Evolutionary conservation across 345 rosid genomes (phyloP).

Genomic region (Anastatica hierochuntica): DNA sequence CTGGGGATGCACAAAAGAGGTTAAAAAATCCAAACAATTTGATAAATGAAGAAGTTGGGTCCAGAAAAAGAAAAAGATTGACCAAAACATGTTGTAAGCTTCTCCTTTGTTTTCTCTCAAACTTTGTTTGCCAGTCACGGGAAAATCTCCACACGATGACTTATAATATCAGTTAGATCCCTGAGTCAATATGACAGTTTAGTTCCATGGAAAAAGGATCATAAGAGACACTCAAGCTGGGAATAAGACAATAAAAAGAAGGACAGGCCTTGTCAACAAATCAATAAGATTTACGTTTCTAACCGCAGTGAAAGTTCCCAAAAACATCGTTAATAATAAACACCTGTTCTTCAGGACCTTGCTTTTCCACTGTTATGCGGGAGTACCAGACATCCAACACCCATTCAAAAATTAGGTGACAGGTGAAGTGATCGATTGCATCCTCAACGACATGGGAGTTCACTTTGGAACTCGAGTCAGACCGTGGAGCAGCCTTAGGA

Average conservation of each 20-base stretch:
- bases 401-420: slow-evolving; percentile 87
- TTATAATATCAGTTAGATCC: slow-evolving; percentile 67
- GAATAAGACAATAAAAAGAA: slow-evolving; percentile 7
- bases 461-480: slow-evolving; percentile 83
- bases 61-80: too few relatives aligned
- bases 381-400: slow-evolving; percentile 88
- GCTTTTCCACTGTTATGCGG: slow-evolving; percentile 71
- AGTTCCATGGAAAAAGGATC: slow-evolving; percentile 16
- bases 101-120: slow-evolving; percentile 42
- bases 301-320: slow-evolving; percentile 64
- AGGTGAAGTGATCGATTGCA: slow-evolving; percentile 74
- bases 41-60: too few relatives aligned
- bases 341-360: slow-evolving; percentile 85
- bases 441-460: slow-evolving; percentile 87
- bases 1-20: too few relatives aligned
- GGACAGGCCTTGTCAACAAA: slow-evolving; percentile 67
- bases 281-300: slow-evolving; percentile 76
- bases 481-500: slow-evolving; percentile 36
- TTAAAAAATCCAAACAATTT: too few relatives aligned
- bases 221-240: neutral
- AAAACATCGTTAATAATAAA: slow-evolving; percentile 61
- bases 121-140: slow-evolving; percentile 62
- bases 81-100: too few relatives aligned
- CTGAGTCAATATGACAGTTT: slow-evolving; percentile 42
- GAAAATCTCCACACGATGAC: slow-evolving; percentile 77